Conservation (phyloP, 2,329 filamentous ascomycete genomes). For the Venturiaceae sp. region DNA sequence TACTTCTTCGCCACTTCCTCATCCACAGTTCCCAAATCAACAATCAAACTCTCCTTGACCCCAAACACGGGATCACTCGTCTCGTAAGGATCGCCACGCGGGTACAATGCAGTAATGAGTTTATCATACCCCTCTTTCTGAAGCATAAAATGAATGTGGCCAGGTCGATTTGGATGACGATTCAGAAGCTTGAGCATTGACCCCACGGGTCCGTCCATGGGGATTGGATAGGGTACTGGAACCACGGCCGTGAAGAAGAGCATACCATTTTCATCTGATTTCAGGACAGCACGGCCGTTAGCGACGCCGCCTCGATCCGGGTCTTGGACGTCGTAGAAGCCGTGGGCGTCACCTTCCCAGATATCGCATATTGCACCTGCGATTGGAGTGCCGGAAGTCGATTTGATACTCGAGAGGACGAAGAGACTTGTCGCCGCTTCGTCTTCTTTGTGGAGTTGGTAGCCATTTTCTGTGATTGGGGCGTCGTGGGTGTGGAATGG, state of each 20-base stretch:
- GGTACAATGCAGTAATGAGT: slow-evolving; percentile 74
- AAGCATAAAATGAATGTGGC: slow-evolving; percentile 87
- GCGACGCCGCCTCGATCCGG: slow-evolving; percentile 47
- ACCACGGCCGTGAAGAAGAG: slow-evolving; percentile 84
- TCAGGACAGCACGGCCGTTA: slow-evolving; percentile 64
- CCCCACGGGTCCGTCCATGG: slow-evolving; percentile 75
- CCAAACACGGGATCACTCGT: slow-evolving; percentile 79
- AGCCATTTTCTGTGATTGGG: slow-evolving; percentile 19
- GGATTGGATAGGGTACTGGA: slow-evolving; percentile 79
- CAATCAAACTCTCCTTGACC: slow-evolving; percentile 70
- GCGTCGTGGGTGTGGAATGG: slow-evolving; percentile 81
- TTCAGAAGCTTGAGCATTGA: slow-evolving; percentile 54
- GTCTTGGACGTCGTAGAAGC: slow-evolving; percentile 76
- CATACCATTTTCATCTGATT: slow-evolving; percentile 57
- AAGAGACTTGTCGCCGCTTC: neutral
- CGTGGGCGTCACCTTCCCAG: slow-evolving; percentile 77
- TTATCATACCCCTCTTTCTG: slow-evolving; percentile 69
- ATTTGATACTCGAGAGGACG: slow-evolving; percentile 27
- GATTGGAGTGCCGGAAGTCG: slow-evolving; percentile 54
- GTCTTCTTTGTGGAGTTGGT: neutral
- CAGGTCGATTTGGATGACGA: slow-evolving; percentile 69
- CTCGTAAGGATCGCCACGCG: slow-evolving; percentile 71
- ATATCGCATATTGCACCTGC: slow-evolving; percentile 63
- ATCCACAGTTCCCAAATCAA: slow-evolving; percentile 48
- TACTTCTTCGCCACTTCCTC: slow-evolving; percentile 48